phyloP scores from a whole-genome alignment of 768 basidiomycete species.

The Russula lepida region DNA sequence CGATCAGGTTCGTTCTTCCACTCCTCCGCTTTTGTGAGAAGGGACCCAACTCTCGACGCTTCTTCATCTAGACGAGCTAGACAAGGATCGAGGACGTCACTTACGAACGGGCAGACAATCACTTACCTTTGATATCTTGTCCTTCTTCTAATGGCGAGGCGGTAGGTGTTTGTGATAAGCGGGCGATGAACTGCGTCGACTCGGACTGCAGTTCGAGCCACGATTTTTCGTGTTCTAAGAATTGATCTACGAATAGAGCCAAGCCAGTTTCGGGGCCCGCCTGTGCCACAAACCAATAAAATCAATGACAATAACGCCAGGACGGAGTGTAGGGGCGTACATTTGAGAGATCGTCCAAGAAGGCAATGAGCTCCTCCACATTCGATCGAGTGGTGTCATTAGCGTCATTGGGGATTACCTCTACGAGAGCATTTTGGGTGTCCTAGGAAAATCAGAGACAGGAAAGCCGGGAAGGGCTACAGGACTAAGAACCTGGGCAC shows the following conservation, averaged over 20 bases:
- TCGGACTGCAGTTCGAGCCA: conserved; percentile 9
- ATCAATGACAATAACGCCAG: not conserved
- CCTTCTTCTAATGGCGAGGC: conserved; percentile 2
- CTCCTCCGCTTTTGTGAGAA: not conserved
- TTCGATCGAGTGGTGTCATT: not conserved
- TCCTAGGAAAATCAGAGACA: conserved; percentile 6
- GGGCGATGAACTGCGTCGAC: conserved; percentile 6
- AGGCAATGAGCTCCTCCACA: not conserved
- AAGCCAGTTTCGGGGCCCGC: not conserved
- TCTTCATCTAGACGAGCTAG: conserved; percentile 7
- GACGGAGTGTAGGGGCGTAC: not conserved
- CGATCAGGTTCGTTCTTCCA: not conserved
- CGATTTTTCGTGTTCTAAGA: conserved; percentile 17
- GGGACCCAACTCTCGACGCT: not conserved
- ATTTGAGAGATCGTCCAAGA: conserved; percentile 8
- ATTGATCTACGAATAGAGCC: conserved; percentile 11
- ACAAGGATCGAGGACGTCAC: not conserved
- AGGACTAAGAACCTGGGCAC: conserved; percentile 24
- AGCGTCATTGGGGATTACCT: not conserved
- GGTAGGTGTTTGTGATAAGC: conserved; percentile 7
- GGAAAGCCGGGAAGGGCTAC: not conserved
- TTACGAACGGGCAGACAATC: not conserved
- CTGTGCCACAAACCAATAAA: not conserved
- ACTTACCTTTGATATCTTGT: conserved; percentile 6
- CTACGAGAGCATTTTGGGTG: not conserved